Percentiles rank a stretch among this genome's conserved stretches.
These are phyloP conservation scores for Candida boidinii DNA, from an alignment of 805 yeast genomes.

Conservation along the genomic window DNA sequence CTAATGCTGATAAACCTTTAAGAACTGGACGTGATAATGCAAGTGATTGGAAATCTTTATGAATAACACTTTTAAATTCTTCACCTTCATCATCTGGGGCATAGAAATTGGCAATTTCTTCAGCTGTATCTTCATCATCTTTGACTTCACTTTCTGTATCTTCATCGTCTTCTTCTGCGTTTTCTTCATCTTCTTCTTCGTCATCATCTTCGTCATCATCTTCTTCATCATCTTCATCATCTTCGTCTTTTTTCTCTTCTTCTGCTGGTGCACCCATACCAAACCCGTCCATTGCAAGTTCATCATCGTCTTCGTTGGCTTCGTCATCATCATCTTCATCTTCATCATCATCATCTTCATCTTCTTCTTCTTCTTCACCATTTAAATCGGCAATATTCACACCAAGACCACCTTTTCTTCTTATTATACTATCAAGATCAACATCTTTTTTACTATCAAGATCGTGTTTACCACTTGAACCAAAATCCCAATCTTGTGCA, in stretches of 20 bases:
- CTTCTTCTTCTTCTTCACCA: slow-evolving; percentile 28
- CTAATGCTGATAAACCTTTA: slow-evolving; percentile 72
- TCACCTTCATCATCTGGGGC: slow-evolving; percentile 46
- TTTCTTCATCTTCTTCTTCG: slow-evolving; percentile 15
- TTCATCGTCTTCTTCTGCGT: slow-evolving; percentile 31
- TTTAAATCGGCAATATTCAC: slow-evolving; percentile 9
- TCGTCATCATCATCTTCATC: slow-evolving; percentile 32
- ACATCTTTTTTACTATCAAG: slow-evolving; percentile 43
- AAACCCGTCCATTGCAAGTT: slow-evolving; percentile 28
- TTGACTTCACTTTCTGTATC: no score
- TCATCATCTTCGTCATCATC: slow-evolving; percentile 25
- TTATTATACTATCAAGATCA: slow-evolving; percentile 80
- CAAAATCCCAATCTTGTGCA: slow-evolving; percentile 83
- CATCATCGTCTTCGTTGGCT: slow-evolving; percentile 26
- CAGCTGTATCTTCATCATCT: slow-evolving; percentile 59
- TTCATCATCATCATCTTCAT: slow-evolving; percentile 23
- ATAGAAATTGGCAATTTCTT: slow-evolving; percentile 74
- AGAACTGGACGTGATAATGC: slow-evolving; percentile 85
- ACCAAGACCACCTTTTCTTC: slow-evolving; percentile 74
- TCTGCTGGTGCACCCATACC: slow-evolving; percentile 27
- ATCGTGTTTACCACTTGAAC: slow-evolving; percentile 31
- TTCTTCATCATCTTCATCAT: slow-evolving; percentile 24
- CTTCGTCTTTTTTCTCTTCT: slow-evolving; percentile 17
- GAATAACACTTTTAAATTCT: slow-evolving; percentile 31
- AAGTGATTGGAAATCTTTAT: slow-evolving; percentile 64